Conservation (phyloP, 352 stramenopile species). For the Phytophthora multivora region DNA sequence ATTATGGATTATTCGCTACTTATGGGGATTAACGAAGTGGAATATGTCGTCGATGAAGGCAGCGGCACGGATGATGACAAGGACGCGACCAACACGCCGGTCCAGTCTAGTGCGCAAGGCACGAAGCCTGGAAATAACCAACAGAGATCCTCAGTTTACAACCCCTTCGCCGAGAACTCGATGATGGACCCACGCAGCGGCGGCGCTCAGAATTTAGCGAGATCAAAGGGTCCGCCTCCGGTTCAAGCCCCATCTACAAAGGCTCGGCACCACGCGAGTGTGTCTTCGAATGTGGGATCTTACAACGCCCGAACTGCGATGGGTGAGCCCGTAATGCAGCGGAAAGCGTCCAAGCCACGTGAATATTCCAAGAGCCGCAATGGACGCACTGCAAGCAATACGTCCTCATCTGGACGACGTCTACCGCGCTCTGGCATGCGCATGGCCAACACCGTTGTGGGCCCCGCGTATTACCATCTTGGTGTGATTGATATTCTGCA, state of each 20-base stretch:
- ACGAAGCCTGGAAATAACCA: constrained; percentile 23
- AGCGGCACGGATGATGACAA: constrained; percentile 45
- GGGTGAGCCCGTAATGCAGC: constrained; percentile 27
- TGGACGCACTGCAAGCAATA: constrained; percentile 60
- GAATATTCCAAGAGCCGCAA: constrained; percentile 37
- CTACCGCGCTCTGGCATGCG: constrained; percentile 84
- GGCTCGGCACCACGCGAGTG: constrained; percentile 63
- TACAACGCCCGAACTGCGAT: constrained; percentile 20
- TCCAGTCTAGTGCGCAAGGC: constrained; percentile 11
- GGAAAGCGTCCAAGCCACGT: constrained; percentile 67
- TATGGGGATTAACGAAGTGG: constrained; percentile 89
- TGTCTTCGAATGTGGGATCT: constrained; percentile 54
- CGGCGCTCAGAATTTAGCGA: constrained; percentile 31
- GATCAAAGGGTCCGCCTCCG: constrained; percentile 29
- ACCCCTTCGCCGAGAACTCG: constrained; percentile 69
- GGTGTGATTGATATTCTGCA: constrained; percentile 93
- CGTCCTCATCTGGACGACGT: constrained; percentile 71
- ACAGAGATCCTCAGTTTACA: constrained; percentile 44
- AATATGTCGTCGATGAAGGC: constrained; percentile 85
- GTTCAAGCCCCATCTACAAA: constrained; percentile 34
- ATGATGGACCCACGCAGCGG: constrained; percentile 66
- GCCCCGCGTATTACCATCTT: constrained; percentile 89
- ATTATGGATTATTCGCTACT: constrained; percentile 94
- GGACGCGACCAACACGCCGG: constrained; percentile 32
- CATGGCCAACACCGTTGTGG: constrained; percentile 86